These are phyloP conservation scores for Monosporascus sp. DNA, from an alignment of 2,329 filamentous ascomycete species.

Conservation along the genomic window DNA sequence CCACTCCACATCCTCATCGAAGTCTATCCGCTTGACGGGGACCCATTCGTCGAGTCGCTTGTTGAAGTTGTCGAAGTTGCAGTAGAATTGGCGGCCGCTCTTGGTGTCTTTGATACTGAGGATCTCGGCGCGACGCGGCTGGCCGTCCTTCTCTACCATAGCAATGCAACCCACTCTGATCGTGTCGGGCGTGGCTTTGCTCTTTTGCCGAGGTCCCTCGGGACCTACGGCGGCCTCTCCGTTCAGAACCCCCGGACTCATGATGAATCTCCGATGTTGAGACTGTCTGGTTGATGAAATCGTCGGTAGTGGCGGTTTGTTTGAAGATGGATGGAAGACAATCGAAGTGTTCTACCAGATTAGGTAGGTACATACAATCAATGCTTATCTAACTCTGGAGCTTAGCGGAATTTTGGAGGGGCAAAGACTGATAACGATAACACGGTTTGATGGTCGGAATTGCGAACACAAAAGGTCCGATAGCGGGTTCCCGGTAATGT, in stretches of 20 bases:
- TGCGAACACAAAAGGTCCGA: not conserved
- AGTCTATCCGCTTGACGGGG: slow-evolving; percentile 73
- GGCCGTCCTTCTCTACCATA: slow-evolving; percentile 66
- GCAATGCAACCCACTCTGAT: slow-evolving; percentile 60
- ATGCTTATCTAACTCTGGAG: not conserved
- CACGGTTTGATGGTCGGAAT: not conserved
- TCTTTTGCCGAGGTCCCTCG: slow-evolving; percentile 61
- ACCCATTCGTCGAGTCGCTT: slow-evolving; percentile 87
- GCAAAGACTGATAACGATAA: not conserved
- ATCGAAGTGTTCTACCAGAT: too few species aligned
- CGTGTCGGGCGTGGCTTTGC: slow-evolving; percentile 79
- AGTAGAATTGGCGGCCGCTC: slow-evolving; percentile 85
- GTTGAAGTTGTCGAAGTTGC: slow-evolving; percentile 98
- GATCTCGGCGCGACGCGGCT: slow-evolving; percentile 88
- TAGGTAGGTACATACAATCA: too few species aligned
- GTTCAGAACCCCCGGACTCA: slow-evolving; percentile 46
- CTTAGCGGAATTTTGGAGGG: not conserved
- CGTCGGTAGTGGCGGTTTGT: slow-evolving; percentile 8
- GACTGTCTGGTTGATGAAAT: slow-evolving; percentile 30
- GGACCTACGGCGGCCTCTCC: slow-evolving; percentile 53
- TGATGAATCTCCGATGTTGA: slow-evolving; percentile 35
- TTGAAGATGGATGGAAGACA: not conserved
- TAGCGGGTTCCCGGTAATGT: not conserved
- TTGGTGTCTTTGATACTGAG: slow-evolving; percentile 90
- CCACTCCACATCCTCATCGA: slow-evolving; percentile 92